Evolutionary conservation across 352 stramenopile genomes (phyloP).

Genomic region (Halophytophthora batemanensis): DNA sequence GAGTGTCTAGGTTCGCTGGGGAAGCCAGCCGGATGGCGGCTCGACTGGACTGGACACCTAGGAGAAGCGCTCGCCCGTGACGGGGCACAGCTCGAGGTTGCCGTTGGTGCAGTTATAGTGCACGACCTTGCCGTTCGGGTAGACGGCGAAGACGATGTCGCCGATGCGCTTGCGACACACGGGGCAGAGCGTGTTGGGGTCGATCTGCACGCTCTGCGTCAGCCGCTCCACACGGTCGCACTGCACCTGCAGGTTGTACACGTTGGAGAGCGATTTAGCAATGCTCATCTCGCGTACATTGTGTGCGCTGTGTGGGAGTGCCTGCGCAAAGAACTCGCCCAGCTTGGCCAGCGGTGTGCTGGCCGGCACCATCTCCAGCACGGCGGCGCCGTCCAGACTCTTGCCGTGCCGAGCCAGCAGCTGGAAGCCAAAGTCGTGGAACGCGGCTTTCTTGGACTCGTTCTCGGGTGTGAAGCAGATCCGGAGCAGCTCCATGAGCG

Average conservation of each 20-base stretch:
- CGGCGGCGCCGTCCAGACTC: constrained; percentile 62
- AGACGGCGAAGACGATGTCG: constrained; percentile 87
- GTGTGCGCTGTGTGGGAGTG: constrained; percentile 75
- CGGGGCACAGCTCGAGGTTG: constrained; percentile 75
- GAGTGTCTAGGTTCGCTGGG: too few relatives aligned
- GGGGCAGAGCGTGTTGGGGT: constrained; percentile 72
- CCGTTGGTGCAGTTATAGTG: constrained; percentile 89
- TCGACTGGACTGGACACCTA: constrained; percentile 33
- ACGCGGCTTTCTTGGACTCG: constrained; percentile 78
- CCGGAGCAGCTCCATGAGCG: constrained; percentile 72
- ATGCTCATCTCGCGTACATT: constrained; percentile 82
- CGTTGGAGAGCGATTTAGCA: constrained; percentile 80
- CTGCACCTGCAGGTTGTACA: constrained; percentile 89
- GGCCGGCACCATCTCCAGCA: constrained; percentile 63
- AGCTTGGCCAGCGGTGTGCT: constrained; percentile 79
- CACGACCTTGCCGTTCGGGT: constrained; percentile 82
- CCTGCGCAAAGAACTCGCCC: constrained; percentile 81
- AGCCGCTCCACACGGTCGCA: constrained; percentile 81
- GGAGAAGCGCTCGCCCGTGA: constrained; percentile 79
- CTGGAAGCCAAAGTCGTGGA: constrained; percentile 78
- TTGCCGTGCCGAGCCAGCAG: constrained; percentile 77
- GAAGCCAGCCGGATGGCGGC: too few relatives aligned
- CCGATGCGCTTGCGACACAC: constrained; percentile 86
- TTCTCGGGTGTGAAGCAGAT: constrained; percentile 77
- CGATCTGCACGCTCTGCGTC: constrained; percentile 78